Conservation (phyloP, 371 early-diverging fungal genomes). For the Rhizopus arrhizus region DNA sequence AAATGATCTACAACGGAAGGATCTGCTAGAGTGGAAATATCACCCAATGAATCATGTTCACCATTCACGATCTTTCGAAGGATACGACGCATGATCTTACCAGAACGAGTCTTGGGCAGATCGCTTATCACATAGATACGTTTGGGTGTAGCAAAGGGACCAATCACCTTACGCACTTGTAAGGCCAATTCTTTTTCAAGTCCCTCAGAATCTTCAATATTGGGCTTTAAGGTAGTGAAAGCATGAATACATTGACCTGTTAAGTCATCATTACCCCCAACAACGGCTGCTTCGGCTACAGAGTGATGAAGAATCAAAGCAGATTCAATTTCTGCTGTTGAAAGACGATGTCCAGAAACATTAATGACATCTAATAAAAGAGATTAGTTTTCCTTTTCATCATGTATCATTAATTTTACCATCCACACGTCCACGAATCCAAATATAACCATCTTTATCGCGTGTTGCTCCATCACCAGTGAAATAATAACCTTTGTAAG, state of each 20-base stretch:
- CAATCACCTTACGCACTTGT: conserved; percentile 88
- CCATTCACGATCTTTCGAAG: conserved; percentile 90
- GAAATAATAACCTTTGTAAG: conserved; percentile 87
- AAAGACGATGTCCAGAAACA: conserved; percentile 96
- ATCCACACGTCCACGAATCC: conserved; percentile 94
- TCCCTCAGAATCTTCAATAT: conserved; percentile 47
- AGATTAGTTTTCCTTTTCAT: neutral
- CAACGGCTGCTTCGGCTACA: conserved; percentile 95
- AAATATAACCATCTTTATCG: conserved; percentile 93
- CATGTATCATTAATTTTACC: conserved; percentile 31
- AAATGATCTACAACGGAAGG: too few species aligned
- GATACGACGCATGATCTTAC: conserved; percentile 96
- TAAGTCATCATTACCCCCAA: conserved; percentile 90
- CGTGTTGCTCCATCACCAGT: conserved; percentile 87
- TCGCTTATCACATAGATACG: conserved; percentile 81
- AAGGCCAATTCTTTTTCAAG: conserved; percentile 67
- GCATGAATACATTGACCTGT: conserved; percentile 88
- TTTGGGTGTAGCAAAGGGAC: conserved; percentile 95
- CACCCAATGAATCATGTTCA: conserved; percentile 86
- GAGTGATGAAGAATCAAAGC: conserved; percentile 79
- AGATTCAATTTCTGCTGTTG: conserved; percentile 95
- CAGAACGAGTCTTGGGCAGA: conserved; percentile 98
- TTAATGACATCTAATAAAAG: conserved; percentile 87
- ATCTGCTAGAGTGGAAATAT: conserved; percentile 32
- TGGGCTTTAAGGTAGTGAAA: conserved; percentile 71